A percentile compares a stretch with the other conserved stretches of the same genome.
These are phyloP conservation scores for Miscanthus lutarioriparius DNA, from an alignment of 176 grass and related monocot genomes.

Conservation along the genomic window DNA sequence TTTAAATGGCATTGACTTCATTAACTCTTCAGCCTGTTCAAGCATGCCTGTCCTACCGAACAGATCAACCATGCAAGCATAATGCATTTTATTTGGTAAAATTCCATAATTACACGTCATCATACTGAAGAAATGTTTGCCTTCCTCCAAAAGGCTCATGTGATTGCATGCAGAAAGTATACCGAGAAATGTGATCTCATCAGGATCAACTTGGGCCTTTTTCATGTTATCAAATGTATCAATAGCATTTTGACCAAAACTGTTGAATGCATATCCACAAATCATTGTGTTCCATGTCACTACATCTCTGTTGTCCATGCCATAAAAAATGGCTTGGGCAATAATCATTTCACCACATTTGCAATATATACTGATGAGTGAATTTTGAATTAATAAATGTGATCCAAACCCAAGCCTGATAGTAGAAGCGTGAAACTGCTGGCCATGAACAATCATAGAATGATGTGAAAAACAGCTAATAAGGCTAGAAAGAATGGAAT, in stretches of 20 bases:
- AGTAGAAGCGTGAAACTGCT: conserved; percentile 50
- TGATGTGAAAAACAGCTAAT: conserved; percentile 52
- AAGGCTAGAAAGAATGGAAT: conserved; percentile 56
- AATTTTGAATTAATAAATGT: conserved; percentile 55
- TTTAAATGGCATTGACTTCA: conserved; percentile 64
- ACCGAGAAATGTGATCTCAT: conserved; percentile 65
- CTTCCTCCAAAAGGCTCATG: conserved; percentile 65
- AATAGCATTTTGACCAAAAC: conserved; percentile 50
- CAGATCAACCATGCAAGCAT: conserved; percentile 68
- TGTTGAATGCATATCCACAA: conserved; percentile 68
- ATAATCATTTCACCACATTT: conserved; percentile 58
- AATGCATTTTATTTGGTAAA: conserved; percentile 57
- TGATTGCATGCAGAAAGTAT: conserved; percentile 65
- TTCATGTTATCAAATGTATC: conserved; percentile 56
- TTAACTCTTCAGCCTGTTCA: conserved; percentile 51
- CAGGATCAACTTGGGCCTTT: conserved; percentile 44
- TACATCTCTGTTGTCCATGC: conserved; percentile 53
- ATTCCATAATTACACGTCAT: conserved; percentile 54
- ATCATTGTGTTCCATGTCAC: conserved; percentile 79
- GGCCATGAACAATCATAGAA: conserved; percentile 53
- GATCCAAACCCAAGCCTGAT: conserved; percentile 54
- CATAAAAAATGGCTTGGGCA: conserved; percentile 46
- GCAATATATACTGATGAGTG: conserved; percentile 67
- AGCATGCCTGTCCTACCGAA: conserved; percentile 51
- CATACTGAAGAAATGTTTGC: conserved; percentile 45